A percentile compares a stretch with the other conserved stretches of the same genome.
These are phyloP conservation scores for Pichia sp. DNA, from an alignment of 1,139 yeast genomes.

Conservation along the genomic window DNA sequence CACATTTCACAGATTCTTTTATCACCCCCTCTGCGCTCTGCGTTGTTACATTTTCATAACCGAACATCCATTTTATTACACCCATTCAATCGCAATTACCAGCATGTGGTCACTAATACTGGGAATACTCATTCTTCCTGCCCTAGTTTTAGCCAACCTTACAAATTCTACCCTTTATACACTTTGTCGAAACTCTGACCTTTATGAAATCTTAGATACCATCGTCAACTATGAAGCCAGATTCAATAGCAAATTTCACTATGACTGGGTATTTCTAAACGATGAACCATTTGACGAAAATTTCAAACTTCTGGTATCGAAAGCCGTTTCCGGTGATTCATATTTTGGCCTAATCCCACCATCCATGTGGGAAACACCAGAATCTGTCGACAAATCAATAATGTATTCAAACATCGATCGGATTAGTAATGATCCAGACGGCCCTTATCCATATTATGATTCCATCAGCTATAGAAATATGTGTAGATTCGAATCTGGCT, in stretches of 20 bases:
- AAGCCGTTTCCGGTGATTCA: constrained; percentile 56
- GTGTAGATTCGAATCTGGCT: constrained; percentile 75
- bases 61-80: too few species aligned
- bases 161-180: constrained; percentile 52
- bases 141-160: not conserved
- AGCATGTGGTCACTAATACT: not conserved
- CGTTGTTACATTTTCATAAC: too few species aligned
- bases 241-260: constrained; percentile 51
- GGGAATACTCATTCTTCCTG: constrained; percentile 15
- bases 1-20: too few species aligned
- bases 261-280: constrained; percentile 65
- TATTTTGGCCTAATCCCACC: constrained; percentile 60
- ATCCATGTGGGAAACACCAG: constrained; percentile 74
- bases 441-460: constrained; percentile 40
- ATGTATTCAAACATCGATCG: constrained; percentile 49
- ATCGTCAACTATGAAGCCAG: constrained; percentile 55
- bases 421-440: constrained; percentile 36
- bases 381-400: constrained; percentile 50
- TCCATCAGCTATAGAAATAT: constrained; percentile 68
- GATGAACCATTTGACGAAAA: constrained; percentile 50
- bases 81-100: too few species aligned
- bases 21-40: too few species aligned
- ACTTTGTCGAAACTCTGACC: constrained; percentile 57
- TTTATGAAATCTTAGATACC: constrained; percentile 46
- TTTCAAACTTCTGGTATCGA: constrained; percentile 42